A percentile compares a stretch with the other conserved stretches of the same genome.
phyloP scores from a whole-genome alignment of 2,329 filamentous ascomycete genomes.

The Teratosphaeriaceae sp. region DNA sequence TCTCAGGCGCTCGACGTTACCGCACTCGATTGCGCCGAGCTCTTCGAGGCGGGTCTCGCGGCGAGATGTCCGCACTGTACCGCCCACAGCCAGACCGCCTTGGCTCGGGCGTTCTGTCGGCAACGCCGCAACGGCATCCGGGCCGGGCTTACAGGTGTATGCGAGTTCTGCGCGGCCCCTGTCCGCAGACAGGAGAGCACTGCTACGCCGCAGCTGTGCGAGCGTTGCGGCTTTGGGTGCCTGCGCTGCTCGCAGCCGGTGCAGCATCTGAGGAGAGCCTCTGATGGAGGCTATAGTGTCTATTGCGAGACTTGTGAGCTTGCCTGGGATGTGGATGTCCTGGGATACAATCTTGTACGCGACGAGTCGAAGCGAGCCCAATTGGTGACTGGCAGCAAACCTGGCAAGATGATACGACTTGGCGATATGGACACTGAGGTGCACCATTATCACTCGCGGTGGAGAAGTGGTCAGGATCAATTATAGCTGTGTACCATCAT shows the following conservation, averaged over 20 bases:
- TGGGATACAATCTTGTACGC: conserved; percentile 31
- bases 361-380: neutral
- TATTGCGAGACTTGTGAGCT: conserved; percentile 28
- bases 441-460: conserved; percentile 7
- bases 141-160: conserved; percentile 7
- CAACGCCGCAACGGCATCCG: conserved; percentile 7
- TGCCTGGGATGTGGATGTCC: conserved; percentile 31
- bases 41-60: conserved; percentile 21
- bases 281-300: conserved; percentile 8
- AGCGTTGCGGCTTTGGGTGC: conserved; percentile 37
- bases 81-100: conserved; percentile 18
- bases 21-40: conserved; percentile 10
- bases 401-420: too few relatives aligned
- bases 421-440: conserved; percentile 3
- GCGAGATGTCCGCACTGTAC: conserved; percentile 30
- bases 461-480: neutral
- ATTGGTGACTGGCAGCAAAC: too few relatives aligned
- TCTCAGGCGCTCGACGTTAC: conserved; percentile 8
- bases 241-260: conserved; percentile 32
- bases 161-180: conserved; percentile 12
- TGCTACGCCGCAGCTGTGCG: conserved; percentile 27
- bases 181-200: conserved; percentile 8
- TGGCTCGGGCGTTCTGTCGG: conserved; percentile 6
- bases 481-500: neutral
- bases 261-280: conserved; percentile 11